These are phyloP conservation scores for Conticribra weissflogii DNA, from an alignment of 108 stramenopile species.

Conservation along the genomic window DNA sequence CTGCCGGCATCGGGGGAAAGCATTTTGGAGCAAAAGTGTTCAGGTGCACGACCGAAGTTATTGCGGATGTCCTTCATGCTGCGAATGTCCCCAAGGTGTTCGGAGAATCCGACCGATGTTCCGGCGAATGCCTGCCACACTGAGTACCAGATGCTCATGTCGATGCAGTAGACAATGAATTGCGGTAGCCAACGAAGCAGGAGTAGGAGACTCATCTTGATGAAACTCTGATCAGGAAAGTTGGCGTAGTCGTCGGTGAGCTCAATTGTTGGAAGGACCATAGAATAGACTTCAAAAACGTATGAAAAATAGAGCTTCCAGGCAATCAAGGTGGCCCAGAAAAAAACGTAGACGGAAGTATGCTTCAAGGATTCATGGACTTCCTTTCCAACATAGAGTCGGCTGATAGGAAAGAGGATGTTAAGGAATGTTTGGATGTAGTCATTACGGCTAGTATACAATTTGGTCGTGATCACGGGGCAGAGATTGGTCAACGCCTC, in stretches of 20 bases:
- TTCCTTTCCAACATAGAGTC: slow-evolving; percentile 92
- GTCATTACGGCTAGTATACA: slow-evolving; percentile 86
- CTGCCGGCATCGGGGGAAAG: slow-evolving; percentile 90
- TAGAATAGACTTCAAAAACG: slow-evolving; percentile 91
- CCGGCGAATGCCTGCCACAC: slow-evolving; percentile 96
- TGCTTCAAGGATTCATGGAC: slow-evolving; percentile 89
- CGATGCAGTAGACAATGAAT: slow-evolving; percentile 95
- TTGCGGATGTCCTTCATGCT: slow-evolving; percentile 88
- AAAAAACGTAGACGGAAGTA: slow-evolving; percentile 80
- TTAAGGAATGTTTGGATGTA: slow-evolving; percentile 90
- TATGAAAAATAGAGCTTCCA: slow-evolving; percentile 97
- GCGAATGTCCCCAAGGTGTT: slow-evolving; percentile 90
- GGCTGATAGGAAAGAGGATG: slow-evolving; percentile 88
- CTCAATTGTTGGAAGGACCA: slow-evolving; percentile 92
- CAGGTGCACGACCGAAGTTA: slow-evolving; percentile 87
- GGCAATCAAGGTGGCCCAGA: slow-evolving; percentile 88
- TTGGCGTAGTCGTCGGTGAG: slow-evolving; percentile 96
- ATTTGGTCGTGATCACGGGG: slow-evolving; percentile 69
- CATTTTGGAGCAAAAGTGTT: slow-evolving; percentile 90
- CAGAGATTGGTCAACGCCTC: slow-evolving; percentile 82
- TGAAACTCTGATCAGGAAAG: slow-evolving; percentile 88
- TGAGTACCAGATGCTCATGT: slow-evolving; percentile 97
- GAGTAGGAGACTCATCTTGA: slow-evolving; percentile 78
- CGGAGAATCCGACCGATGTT: slow-evolving; percentile 90
- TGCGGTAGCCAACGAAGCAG: slow-evolving; percentile 93